Evolutionary conservation across 1,284 basidiomycete genomes (phyloP), one percentile per base, ranked within the genome.

Genomic region (Puccinia coronata): DNA sequence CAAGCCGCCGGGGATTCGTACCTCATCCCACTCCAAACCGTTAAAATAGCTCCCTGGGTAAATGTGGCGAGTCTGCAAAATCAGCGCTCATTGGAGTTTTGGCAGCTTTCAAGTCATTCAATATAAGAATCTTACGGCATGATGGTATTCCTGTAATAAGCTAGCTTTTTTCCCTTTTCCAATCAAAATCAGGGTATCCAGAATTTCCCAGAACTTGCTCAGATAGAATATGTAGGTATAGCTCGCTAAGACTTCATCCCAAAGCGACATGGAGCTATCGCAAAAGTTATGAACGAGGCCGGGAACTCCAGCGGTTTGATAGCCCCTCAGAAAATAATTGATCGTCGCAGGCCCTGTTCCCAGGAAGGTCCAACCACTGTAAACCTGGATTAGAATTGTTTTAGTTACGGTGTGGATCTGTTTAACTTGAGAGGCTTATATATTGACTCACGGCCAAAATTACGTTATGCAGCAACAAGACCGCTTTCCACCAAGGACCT

Each of bases 161-260:
- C 83, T 83, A 36, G 86, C 85, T 59, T 85, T 84, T 82, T 86
- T 86, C 34, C 86, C 86, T 83, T 86, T 86, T 74, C 85, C 83
- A 59, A 86, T 84, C 57, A 86, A 84, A 82, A 86, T 86, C 55
- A 85, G 83, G 71, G 83, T 85, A 75, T 86, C 86, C 67, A 86
- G 77, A 34, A 86, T 83, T 77, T 86, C 86, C 84, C 85, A 86
- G 83, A 84, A 86, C 82, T 86, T 86, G 82, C 82, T 83, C 31
- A 85, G 72, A 83, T 86, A 86, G 83, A 86, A 86, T 36, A 85
- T 82, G 82, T 84, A 87, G 36, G 83, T 83, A 55, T 82, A 85
- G 2, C 82, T 79, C 53, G 84, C 84, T 39, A 87, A 84, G 1
- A 83, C 83, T 2, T 81, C 77, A 47, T 79, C 82, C 75, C 85